Base-by-base conservation (phyloP, 306 rosid genomes). In the Psophocarpus tetragonolobus region DNA sequence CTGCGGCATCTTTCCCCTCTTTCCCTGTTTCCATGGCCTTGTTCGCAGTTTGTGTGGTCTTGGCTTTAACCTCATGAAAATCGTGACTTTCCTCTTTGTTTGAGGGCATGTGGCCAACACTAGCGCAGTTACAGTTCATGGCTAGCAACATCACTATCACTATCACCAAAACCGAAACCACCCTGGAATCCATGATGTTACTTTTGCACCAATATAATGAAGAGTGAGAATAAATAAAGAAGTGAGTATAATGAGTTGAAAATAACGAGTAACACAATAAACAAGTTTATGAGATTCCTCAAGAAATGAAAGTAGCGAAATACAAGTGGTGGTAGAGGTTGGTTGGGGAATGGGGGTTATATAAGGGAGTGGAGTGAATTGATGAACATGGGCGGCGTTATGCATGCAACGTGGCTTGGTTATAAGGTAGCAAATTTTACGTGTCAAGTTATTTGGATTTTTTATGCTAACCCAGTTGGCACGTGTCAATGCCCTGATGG, bases 1-100 rank as follows among this genome's bases (percentile, higher is more conserved):
- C 98, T 9, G 92, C 48, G 0, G 83, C 73, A 73, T 89, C 87
- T 75, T 78, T 82, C 3, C 77, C 90, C 20, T 81, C 85, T 45
- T 63, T 45, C 0, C 76, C 88, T 1, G 80, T 81, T 77, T 84
- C 94, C 26, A 48, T 81, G 30, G 38, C 90, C 81, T 39, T 77
- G 32, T 77, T 66, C 13, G 57, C 77, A 5, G 73, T 61, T 13
- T 65, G 47, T 74, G 64, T 36, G 0, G 80, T 41, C 57, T 79
- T 76, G 3, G 26, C 87, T 66, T 82, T 81, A 5, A 68, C 78
- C 20, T 84, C 84, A 18, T 84, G 60, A 58, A 23, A 88, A 36
- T 87, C 90, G 0, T 26, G 42, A 53, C 47, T 87, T 63, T 90
- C 91, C 48, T 90, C 91, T 6, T 71, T 74, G 8, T 58, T 76